Evolutionary conservation across 225 moss, liverwort and hornwort species (phyloP).

Genomic region (Marchantia paleacea): DNA sequence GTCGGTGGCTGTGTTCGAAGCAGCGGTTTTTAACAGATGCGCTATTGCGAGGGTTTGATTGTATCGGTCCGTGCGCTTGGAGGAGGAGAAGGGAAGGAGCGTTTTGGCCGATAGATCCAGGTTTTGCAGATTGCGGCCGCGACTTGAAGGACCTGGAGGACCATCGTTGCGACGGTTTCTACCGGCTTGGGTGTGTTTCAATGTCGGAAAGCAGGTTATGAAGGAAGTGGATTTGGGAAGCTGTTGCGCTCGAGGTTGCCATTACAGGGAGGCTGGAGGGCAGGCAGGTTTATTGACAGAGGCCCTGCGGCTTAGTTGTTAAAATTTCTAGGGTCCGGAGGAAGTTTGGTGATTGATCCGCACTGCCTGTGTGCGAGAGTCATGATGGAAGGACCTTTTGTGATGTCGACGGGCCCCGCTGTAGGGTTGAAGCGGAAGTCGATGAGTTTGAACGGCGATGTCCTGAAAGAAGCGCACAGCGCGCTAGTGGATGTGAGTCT

Average conservation of each 20-base stretch:
- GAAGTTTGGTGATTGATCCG: background rate
- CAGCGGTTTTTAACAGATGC: no score
- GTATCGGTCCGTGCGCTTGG: no score
- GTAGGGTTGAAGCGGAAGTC: conserved; percentile 64
- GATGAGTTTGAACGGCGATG: conserved; percentile 73
- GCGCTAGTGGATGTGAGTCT: conserved; percentile 38
- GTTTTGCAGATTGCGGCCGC: background rate
- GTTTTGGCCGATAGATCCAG: background rate
- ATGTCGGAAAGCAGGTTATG: background rate
- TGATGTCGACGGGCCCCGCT: conserved; percentile 26
- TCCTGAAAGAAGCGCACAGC: conserved; percentile 28
- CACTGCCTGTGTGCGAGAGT: background rate
- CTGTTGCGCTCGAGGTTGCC: background rate
- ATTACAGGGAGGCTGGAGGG: background rate
- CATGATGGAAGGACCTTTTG: conserved; percentile 28
- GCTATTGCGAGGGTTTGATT: no score
- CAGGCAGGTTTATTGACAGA: background rate
- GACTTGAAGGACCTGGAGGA: conserved; percentile 12
- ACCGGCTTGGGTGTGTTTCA: conserved; percentile 10
- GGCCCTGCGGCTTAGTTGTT: background rate
- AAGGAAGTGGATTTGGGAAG: background rate
- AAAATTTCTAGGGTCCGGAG: no score
- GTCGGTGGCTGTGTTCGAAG: no score
- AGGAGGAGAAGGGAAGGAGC: no score
- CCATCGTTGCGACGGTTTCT: conserved; percentile 19